Conservation (phyloP, 2,329 filamentous ascomycete species). For the Dactylellina leptospora region DNA sequence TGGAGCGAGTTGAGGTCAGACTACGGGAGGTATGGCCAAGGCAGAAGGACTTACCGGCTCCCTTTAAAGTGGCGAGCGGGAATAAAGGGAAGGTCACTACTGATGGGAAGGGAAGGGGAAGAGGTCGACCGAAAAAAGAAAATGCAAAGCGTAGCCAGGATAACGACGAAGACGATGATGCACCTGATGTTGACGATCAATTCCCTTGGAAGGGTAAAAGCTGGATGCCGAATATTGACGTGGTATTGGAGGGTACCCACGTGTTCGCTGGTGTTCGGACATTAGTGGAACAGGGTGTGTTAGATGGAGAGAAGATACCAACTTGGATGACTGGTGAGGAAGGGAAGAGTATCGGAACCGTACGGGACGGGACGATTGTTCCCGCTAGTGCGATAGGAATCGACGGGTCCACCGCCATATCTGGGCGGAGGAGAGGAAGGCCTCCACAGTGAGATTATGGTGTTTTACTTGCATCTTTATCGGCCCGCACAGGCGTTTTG, state of each 20-base stretch:
- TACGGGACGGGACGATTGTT: slow-evolving; percentile 72
- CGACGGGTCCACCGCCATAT: slow-evolving; percentile 6
- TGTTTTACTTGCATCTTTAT: too few relatives aligned
- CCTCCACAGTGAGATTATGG: slow-evolving; percentile 18
- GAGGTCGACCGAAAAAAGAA: slow-evolving; percentile 34
- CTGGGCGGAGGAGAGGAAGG: slow-evolving; percentile 21
- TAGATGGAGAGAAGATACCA: slow-evolving; percentile 81
- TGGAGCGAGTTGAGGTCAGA: slow-evolving; percentile 70
- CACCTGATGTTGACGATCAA: slow-evolving; percentile 56
- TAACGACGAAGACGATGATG: slow-evolving; percentile 45
- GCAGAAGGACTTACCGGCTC: slow-evolving; percentile 13
- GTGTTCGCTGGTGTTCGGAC: slow-evolving; percentile 82
- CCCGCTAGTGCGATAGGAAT: slow-evolving; percentile 35
- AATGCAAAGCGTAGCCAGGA: slow-evolving; percentile 24
- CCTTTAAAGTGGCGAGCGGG: slow-evolving; percentile 13
- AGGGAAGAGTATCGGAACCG: slow-evolving; percentile 76
- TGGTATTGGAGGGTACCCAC: slow-evolving; percentile 78
- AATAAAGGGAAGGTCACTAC: not conserved
- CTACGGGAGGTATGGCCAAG: slow-evolving; percentile 69
- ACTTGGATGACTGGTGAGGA: slow-evolving; percentile 92
- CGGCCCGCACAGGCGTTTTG: too few relatives aligned
- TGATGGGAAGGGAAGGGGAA: slow-evolving; percentile 26
- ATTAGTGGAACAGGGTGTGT: slow-evolving; percentile 77
- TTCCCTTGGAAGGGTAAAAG: slow-evolving; percentile 51
- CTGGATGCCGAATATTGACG: slow-evolving; percentile 70